These are phyloP conservation scores for Dendrobium huoshanense DNA, from an alignment of 106 monocot species.

Conservation along the genomic window DNA sequence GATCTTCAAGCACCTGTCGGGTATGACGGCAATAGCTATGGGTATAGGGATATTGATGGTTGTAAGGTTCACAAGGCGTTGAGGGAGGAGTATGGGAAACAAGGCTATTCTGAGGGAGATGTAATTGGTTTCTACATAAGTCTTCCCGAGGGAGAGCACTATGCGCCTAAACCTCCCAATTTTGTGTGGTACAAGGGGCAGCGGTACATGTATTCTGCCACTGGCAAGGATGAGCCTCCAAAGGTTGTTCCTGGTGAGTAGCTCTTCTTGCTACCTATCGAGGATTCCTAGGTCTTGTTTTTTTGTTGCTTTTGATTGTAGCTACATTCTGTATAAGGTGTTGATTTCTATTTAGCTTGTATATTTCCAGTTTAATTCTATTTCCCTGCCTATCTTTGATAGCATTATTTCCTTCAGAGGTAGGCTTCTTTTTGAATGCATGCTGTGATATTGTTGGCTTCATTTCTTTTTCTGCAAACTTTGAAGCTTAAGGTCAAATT, in stretches of 20 bases:
- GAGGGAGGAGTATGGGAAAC: slow-evolving; percentile 80
- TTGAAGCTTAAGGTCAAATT: too few species aligned
- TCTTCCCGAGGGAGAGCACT: slow-evolving; percentile 68
- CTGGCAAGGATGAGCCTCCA: slow-evolving; percentile 71
- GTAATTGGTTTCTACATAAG: slow-evolving; percentile 88
- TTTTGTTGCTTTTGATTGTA: slow-evolving; percentile 6
- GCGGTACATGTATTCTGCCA: slow-evolving; percentile 53
- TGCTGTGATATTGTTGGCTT: neutral
- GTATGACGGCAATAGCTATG: slow-evolving; percentile 72
- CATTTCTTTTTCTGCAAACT: neutral
- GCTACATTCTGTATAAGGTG: neutral
- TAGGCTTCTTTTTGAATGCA: neutral
- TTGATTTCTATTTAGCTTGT: neutral
- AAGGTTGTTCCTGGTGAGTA: slow-evolving; percentile 78
- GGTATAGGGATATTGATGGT: slow-evolving; percentile 90
- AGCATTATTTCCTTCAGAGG: neutral
- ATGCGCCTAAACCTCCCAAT: slow-evolving; percentile 55
- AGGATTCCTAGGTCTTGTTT: neutral
- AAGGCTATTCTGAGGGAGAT: slow-evolving; percentile 76
- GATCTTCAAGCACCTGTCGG: slow-evolving; percentile 96
- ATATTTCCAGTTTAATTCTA: neutral
- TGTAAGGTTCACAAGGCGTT: slow-evolving; percentile 73
- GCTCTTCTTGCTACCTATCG: neutral
- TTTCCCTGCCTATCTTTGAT: neutral
- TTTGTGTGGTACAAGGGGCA: slow-evolving; percentile 82